These are phyloP conservation scores for Quercus engelmannii DNA, from an alignment of 306 rosid genomes.

Conservation along the genomic window DNA sequence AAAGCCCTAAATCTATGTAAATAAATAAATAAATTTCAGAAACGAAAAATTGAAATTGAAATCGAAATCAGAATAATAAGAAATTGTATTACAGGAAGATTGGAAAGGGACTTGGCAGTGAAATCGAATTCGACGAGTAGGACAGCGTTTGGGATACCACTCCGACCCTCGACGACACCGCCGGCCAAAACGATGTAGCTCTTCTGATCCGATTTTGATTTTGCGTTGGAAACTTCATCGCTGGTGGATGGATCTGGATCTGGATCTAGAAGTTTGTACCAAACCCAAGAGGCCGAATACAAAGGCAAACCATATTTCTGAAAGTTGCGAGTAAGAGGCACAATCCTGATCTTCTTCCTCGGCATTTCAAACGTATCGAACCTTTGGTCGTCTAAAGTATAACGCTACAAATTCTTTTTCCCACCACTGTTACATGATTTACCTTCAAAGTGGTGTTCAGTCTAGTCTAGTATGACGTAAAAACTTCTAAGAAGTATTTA, in stretches of 20 bases:
- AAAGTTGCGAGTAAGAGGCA: no score
- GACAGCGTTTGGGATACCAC: conserved; percentile 79
- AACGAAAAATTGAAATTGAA: conserved; percentile 2
- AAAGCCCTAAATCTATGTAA: not conserved
- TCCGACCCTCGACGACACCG: conserved; percentile 87
- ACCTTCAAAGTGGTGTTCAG: no score
- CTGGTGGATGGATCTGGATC: conserved; percentile 21
- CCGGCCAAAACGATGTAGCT: conserved; percentile 60
- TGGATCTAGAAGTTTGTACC: conserved; percentile 17
- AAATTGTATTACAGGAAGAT: conserved; percentile 42
- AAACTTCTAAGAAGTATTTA: no score
- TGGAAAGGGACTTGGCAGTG: conserved; percentile 53
- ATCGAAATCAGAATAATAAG: not conserved
- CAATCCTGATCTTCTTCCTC: no score
- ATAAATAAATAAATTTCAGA: not conserved
- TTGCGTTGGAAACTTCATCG: conserved; percentile 30
- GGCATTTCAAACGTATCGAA: no score
- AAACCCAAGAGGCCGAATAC: conserved; percentile 71
- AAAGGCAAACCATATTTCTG: conserved; percentile 80
- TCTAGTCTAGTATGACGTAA: no score
- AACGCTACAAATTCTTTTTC: no score
- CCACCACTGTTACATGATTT: no score
- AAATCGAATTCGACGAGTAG: conserved; percentile 53
- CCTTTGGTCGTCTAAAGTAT: no score
- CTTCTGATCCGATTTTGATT: conserved; percentile 17